Base-by-base conservation (phyloP, 257 asterid species). In the Gynochthodes officinalis region DNA sequence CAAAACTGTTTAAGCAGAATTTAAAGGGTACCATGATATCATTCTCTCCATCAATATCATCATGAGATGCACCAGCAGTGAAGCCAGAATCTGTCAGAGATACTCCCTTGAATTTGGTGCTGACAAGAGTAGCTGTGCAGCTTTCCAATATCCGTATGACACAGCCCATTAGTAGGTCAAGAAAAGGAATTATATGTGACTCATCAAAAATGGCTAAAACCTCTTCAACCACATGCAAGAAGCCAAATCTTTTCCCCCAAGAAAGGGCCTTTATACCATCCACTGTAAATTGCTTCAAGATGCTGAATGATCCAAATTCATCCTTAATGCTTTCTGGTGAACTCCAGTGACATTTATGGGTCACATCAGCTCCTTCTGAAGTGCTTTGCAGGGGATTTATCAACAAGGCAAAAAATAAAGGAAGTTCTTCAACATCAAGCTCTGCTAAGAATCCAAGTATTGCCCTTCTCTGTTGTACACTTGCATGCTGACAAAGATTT, bases 351-450 rank as follows among this genome's bases (percentile, higher is more conserved):
- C 42, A 58, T 77, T 73, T 76, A 60, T 67, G 62, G 60, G 67
- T 71, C 40, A 43, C 84, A 55, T 80, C 80, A 74, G 79, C 85
- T 62, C 77, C 84, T 83, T 77, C 80, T 63, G 87, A 75, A 76
- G 68, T 73, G n/a, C 82, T 74, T 32, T 77, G 84, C 9, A 94
- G 84, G 53, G 98, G 95, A 81, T 81, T 83, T 73, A 88, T 71
- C 74, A 94, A 82, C 84, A 91, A 78, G 78, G 81, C 65, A 86
- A 91, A 91, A 89, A 94, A 88, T 62, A 91, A 88, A 71, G 96
- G 89, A 76, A 94, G 97, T 84, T 94, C 98, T 11, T 84, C 88
- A 62, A 82, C 74, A 72, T 94, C 98, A 76, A 94, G 96, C 82
- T 91, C 91, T 60, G 91, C 83, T 80, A 94, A 79, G 84, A 91